These are phyloP conservation scores for Botrytis squamosa DNA, from an alignment of 2,329 filamentous ascomycete species.

Conservation along the genomic window DNA sequence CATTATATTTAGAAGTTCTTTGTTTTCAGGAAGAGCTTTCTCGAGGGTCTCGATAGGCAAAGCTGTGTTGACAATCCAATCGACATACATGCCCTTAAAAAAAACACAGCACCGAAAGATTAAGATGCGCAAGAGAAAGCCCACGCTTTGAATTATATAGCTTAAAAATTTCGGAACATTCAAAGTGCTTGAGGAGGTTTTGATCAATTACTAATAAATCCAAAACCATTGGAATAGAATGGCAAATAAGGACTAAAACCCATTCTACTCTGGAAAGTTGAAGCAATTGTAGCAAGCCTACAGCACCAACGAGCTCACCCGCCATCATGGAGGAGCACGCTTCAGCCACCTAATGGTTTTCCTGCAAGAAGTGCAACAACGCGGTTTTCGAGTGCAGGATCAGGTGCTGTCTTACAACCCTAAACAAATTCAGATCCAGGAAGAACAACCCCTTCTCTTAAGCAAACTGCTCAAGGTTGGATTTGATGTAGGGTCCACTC, in stretches of 20 bases:
- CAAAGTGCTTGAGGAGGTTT: not conserved
- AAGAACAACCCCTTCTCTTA: slow-evolving; percentile 2
- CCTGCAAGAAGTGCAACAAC: slow-evolving; percentile 36
- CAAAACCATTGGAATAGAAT: not conserved
- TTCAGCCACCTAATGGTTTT: slow-evolving; percentile 45
- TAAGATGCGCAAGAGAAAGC: not conserved
- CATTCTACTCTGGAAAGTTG: not conserved
- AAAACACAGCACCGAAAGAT: not conserved
- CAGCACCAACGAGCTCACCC: slow-evolving; percentile 40
- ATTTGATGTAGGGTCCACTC: slow-evolving; percentile 35
- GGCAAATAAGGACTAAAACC: not conserved
- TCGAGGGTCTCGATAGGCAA: not conserved
- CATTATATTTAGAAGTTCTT: not conserved
- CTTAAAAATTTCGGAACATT: not conserved
- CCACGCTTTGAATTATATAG: not conserved
- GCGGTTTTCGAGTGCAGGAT: slow-evolving; percentile 32
- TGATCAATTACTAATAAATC: not conserved
- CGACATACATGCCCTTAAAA: not conserved
- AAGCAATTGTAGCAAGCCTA: not conserved
- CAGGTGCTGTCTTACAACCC: slow-evolving; percentile 39
- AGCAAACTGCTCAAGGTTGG: not conserved
- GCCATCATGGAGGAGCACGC: slow-evolving; percentile 44
- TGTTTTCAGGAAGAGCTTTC: slow-evolving; percentile 5
- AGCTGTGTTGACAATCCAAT: slow-evolving; percentile 5
- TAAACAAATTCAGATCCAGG: slow-evolving; percentile 37